Evolutionary conservation across 148 eudicot genomes (phyloP).

Genomic region (Pouteria glomerata): DNA sequence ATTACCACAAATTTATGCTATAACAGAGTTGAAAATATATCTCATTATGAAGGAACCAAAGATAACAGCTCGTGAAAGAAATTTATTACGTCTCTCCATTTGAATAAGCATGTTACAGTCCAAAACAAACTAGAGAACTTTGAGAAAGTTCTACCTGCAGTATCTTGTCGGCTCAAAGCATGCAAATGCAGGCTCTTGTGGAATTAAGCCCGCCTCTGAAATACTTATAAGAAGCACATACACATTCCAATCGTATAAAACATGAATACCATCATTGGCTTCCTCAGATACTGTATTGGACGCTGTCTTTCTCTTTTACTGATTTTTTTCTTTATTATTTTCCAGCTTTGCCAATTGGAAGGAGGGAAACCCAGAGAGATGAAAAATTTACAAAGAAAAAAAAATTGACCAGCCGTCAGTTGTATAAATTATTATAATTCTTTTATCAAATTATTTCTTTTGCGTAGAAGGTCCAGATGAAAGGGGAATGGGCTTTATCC

Average conservation of each 20-base stretch:
- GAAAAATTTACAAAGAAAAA: too few species aligned
- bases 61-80: not conserved
- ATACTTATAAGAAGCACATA: not conserved
- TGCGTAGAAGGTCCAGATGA: too few species aligned
- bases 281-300: too few species aligned
- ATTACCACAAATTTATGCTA: not conserved
- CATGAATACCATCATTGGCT: not conserved
- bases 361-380: too few species aligned
- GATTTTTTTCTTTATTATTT: too few species aligned
- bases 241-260: not conserved
- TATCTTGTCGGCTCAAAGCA: not conserved
- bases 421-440: too few species aligned
- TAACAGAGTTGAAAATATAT: not conserved
- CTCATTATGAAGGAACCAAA: not conserved
- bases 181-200: not conserved
- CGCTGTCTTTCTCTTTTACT: too few species aligned
- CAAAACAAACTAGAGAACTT: not conserved
- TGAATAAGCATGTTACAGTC: not conserved
- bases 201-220: not conserved
- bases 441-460: too few species aligned
- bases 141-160: not conserved
- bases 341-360: too few species aligned
- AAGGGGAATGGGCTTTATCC: too few species aligned
- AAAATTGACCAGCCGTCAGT: too few species aligned
- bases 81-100: not conserved